Base-by-base conservation (phyloP, 352 stramenopile genomes). In the Globisporangium perplexum region DNA sequence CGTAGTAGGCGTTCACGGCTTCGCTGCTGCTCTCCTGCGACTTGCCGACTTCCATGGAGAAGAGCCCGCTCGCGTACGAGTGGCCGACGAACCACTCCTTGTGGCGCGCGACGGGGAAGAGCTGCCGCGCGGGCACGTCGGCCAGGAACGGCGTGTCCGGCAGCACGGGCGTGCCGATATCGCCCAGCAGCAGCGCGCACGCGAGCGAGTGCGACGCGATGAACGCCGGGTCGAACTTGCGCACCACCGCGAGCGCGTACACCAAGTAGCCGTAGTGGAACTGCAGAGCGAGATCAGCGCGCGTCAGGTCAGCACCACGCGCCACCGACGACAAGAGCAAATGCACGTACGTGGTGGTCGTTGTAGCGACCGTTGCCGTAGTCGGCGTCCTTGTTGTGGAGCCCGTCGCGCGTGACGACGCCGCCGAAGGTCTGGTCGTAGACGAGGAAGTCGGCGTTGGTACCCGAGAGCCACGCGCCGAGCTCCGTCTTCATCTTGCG, bases 1-100 rank as follows among this genome's bases (percentile, higher is more conserved):
- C 86, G 68, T 98, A 98, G 71, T 99, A 99, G 43, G 89, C 94
- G 68, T 99, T 98, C 26, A 97, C 66, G 47, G 84, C 86, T 71
- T 99, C 95, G 60, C 88, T 98, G 47, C 85, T 97, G 65, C 88
- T 98, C 65, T 98, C 96, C 69, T 99, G 94, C 30, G 83, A 91
- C 71, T 98, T 98, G 43, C 95, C 96, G 56, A 96, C 88, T 38
- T 86, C 66, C 77, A 98, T 96, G 28, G 80, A 78, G 69, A 98
- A 98, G 15, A 99, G 42, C 6, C 96, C 96, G 41, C 87, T 97
- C 12, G 96, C 94, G 74, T 97, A 99, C 50, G 91, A 98, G 62
- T 99, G 94, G 33, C 92, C 94, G 46, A 98, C 82, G 71, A 95
- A 99, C 86, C 93, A 98, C 53, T 98, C 95, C 70, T 98, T 98